These are phyloP conservation scores for Penicillium cosmopolitanum DNA, from an alignment of 495 filamentous ascomycete species.

Conservation along the genomic window DNA sequence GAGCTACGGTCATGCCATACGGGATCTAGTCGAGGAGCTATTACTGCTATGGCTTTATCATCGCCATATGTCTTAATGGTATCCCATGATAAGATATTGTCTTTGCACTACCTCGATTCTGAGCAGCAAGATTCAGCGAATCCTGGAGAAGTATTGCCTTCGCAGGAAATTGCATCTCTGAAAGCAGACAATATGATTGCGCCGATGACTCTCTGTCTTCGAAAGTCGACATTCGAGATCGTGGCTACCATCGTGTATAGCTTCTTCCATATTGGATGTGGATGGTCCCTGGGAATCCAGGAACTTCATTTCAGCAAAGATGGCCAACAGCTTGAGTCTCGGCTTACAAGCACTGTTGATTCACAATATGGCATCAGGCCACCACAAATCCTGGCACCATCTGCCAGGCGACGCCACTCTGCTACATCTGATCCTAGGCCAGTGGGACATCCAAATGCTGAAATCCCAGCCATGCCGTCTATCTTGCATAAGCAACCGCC, in stretches of 20 bases:
- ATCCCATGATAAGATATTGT: constrained; percentile 70
- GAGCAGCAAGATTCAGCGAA: constrained; percentile 8
- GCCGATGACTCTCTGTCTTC: constrained; percentile 78
- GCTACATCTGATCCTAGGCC: constrained; percentile 6
- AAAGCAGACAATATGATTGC: constrained; percentile 79
- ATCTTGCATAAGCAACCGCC: constrained; percentile 54
- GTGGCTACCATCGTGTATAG: constrained; percentile 85
- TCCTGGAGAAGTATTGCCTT: constrained; percentile 34
- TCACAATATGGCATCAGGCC: constrained; percentile 41
- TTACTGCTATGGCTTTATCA: constrained; percentile 76
- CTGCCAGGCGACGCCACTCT: constrained; percentile 33
- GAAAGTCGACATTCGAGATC: constrained; percentile 60
- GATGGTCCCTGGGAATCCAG: constrained; percentile 91
- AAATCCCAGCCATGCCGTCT: constrained; percentile 24
- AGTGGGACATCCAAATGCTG: not conserved
- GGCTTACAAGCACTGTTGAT: constrained; percentile 55
- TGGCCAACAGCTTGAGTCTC: constrained; percentile 58
- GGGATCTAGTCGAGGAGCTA: constrained; percentile 59
- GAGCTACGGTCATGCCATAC: constrained; percentile 55
- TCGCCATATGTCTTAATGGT: constrained; percentile 80
- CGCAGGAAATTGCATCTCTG: constrained; percentile 74
- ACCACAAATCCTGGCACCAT: constrained; percentile 44
- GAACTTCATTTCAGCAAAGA: constrained; percentile 68
- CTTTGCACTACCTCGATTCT: constrained; percentile 66
- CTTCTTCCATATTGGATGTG: constrained; percentile 55